Conservation (phyloP, 2,329 filamentous ascomycete genomes). For the Fusarium ramigenum region DNA sequence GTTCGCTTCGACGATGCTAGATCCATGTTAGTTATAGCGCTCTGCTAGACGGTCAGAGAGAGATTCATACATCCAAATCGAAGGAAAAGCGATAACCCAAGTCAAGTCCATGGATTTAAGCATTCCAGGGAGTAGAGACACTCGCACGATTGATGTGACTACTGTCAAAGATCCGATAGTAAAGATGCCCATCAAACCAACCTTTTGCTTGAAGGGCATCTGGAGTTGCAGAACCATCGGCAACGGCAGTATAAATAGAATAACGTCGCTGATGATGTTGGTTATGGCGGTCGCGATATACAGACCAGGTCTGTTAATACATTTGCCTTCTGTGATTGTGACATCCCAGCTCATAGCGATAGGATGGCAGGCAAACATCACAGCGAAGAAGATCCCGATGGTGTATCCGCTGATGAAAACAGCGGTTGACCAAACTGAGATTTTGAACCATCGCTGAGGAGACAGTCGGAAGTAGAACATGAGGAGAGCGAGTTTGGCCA, state of each 20-base stretch:
- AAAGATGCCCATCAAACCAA: slow-evolving; percentile 56
- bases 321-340: slow-evolving; percentile 46
- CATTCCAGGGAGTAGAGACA: slow-evolving; percentile 42
- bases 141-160: slow-evolving; percentile 46
- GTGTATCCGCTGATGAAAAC: slow-evolving; percentile 46
- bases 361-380: slow-evolving; percentile 51
- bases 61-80: slow-evolving; percentile 43
- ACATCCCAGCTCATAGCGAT: slow-evolving; percentile 46
- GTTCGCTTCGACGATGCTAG: slow-evolving; percentile 49
- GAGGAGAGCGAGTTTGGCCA: slow-evolving; percentile 52
- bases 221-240: slow-evolving; percentile 56
- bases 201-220: slow-evolving; percentile 57
- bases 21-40: neutral
- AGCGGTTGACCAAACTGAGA: slow-evolving; percentile 44
- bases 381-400: slow-evolving; percentile 46
- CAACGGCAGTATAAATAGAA: slow-evolving; percentile 58
- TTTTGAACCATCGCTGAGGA: slow-evolving; percentile 47
- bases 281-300: slow-evolving; percentile 59
- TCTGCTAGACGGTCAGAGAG: neutral
- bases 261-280: slow-evolving; percentile 58
- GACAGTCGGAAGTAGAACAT: slow-evolving; percentile 52
- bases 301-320: slow-evolving; percentile 56
- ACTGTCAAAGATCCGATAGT: slow-evolving; percentile 53
- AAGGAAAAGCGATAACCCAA: slow-evolving; percentile 44
- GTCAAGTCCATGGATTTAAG: slow-evolving; percentile 41